Conservation (phyloP, 768 basidiomycete genomes). For the Termitomyces sp. region DNA sequence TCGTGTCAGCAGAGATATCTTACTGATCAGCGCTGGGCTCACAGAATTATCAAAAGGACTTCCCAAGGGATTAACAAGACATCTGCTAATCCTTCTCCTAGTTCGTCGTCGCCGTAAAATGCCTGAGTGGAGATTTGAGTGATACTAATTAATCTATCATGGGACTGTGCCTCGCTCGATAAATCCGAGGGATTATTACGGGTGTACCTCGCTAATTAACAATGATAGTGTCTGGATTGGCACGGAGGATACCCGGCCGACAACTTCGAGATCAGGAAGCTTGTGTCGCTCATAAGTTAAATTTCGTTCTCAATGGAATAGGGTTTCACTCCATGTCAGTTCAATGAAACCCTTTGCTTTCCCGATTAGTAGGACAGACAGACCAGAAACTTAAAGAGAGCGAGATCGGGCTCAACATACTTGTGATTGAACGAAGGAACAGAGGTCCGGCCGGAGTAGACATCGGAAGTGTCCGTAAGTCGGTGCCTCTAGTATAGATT, state of each 20-base stretch:
- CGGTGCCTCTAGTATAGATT: too few species aligned
- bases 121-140: conserved; percentile 22
- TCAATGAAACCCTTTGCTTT: conserved; percentile 59
- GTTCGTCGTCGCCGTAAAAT: conserved; percentile 50
- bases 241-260: conserved; percentile 37
- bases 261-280: conserved; percentile 46
- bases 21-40: conserved; percentile 10
- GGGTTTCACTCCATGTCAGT: conserved; percentile 26
- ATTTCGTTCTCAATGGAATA: neutral
- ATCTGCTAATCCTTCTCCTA: conserved; percentile 53
- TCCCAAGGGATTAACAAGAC: conserved; percentile 55
- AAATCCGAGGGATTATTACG: conserved; percentile 52
- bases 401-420: conserved; percentile 18
- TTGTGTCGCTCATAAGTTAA: conserved; percentile 13
- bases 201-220: conserved; percentile 53
- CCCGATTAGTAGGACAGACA: conserved; percentile 23
- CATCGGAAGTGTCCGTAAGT: too few species aligned
- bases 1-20: neutral
- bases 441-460: too few species aligned
- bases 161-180: conserved; percentile 18
- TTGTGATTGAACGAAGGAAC: conserved; percentile 58
- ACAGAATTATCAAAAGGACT: conserved; percentile 55
- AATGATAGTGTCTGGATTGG: conserved; percentile 50
- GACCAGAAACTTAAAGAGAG: neutral
- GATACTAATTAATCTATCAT: neutral